Base-by-base conservation (phyloP, 23 red algal genomes). In the Agarophyton chilense region DNA sequence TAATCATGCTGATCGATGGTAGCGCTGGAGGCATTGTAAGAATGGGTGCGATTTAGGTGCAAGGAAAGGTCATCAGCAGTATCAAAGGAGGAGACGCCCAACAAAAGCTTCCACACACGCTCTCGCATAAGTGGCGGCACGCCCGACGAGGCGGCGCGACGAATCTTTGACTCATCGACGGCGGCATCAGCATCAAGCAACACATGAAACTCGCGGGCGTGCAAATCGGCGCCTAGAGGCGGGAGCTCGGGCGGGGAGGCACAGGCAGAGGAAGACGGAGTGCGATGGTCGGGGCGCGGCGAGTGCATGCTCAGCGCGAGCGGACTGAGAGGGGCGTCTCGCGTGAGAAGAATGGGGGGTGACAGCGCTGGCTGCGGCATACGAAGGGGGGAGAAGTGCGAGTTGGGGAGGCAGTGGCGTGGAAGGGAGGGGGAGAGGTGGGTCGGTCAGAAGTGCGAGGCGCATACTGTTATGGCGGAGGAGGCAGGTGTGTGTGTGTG, bases 81-180 rank as follows among this genome's bases (percentile, higher is more conserved):
- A 47, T 94, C 81, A 40, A 86, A 65, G 31, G 83, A 71, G 22
- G 86, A 84, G 16, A 98, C 87, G 35, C 91, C 92, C 10, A 98
- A 68, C 52, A 98, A 81, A 34, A 93, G 82, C 25, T 81, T 78
- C 96, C 96, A 98, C 21, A 94, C 91, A 19, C 86, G 74, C 25
- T 68, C 86, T n/a, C 96, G 91, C 58, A 88, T 60, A 10, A 54
- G 50, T 19, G 70, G 47, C 0, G 96, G 96, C 28, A 98, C 67
- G 18, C 96, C 96, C 1, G 47, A 56, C 28, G 65, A 35, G 33
- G 96, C 91, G 44, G 87, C 82, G 68, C 87, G 89, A 47, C 85
- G 87, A 54, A 98, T 49, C 77, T 94, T 94, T 33, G 61, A 26
- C 78, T 94, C 72, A 31, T 98, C 96, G 44, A 98, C 92, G 62